Base-by-base conservation (phyloP, 129 eudicot genomes). In the Lactuca sativa region DNA sequence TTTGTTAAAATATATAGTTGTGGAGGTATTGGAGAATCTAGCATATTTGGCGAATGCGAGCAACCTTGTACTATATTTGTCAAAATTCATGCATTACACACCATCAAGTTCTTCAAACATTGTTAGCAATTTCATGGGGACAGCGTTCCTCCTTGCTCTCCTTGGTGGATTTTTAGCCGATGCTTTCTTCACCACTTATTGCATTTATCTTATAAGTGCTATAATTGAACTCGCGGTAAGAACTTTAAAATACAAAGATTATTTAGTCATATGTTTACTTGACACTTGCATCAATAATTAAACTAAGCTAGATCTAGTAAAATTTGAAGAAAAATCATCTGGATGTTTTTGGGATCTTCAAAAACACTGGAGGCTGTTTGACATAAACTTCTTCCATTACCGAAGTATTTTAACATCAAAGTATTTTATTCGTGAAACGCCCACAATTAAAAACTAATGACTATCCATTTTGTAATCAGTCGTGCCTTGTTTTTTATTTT, bases 11-110 rank as follows among this genome's bases (percentile, higher is more conserved):
- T 9, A 62, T 68, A 9, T 60, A 91, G 97, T 78, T 73, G 97
- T 88, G 78, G 97, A 91, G 83, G 81, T 91, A 69, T 53, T 88
- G 85, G 97, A 91, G 91, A 91, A 91, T 69, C 82, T 91, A 64
- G 96, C 97, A 60, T 91, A 80, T 82, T 83, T 91, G 70, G 97
- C 96, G 37, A 91, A 86, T 84, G 96, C 96, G 56, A 91, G 97
- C 87, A 91, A 91, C 77, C 87, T 91, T 13, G 97, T 92, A 63
- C 86, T 82, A 33, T 88, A 92, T 78, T 73, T 92, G 66, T 77
- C 96, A 25, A 92, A 67, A 67, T 80, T 79, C 82, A 92, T 92
- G 89, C 90, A 92, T 72, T 92, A 80, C 73, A 82, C 91, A 31
- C 97, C 97, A 12, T 88, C 97, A 31, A 79, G 70, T 70, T 82